Conservation (phyloP, 2,329 filamentous ascomycete species). For the Cordyceps fumosorosea region DNA sequence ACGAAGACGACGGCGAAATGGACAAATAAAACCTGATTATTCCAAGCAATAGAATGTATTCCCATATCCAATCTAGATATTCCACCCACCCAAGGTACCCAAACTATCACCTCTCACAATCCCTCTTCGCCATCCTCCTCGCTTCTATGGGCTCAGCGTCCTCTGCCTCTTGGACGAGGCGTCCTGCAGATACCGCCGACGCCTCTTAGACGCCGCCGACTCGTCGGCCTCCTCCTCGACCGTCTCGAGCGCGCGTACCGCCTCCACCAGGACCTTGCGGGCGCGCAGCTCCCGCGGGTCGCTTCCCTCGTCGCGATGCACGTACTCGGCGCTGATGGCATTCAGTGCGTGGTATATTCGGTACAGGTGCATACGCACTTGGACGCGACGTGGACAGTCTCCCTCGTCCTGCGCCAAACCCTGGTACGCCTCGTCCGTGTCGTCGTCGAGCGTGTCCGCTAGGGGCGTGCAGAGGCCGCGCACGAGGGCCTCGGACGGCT, state of each 20-base stretch:
- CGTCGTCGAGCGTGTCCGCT: slow-evolving; percentile 10
- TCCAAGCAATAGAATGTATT: not conserved
- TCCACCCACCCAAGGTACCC: not conserved
- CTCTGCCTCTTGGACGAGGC: slow-evolving; percentile 39
- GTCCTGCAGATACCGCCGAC: slow-evolving; percentile 33
- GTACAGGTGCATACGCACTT: slow-evolving; percentile 48
- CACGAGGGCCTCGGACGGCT: slow-evolving; percentile 38
- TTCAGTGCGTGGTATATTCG: slow-evolving; percentile 50
- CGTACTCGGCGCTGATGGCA: slow-evolving; percentile 48
- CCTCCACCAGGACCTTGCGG: slow-evolving; percentile 42
- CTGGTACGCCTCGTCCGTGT: slow-evolving; percentile 4
- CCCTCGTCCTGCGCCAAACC: slow-evolving; percentile 30
- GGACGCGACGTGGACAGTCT: slow-evolving; percentile 26
- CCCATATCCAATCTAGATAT: not conserved
- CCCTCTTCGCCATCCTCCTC: not conserved
- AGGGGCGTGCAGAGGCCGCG: slow-evolving; percentile 35
- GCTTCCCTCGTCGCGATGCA: slow-evolving; percentile 42
- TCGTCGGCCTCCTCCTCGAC: slow-evolving; percentile 29
- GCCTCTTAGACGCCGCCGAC: slow-evolving; percentile 19
- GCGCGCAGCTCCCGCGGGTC: slow-evolving; percentile 46
- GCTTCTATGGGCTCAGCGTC: not conserved
- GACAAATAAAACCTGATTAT: slow-evolving; percentile 9
- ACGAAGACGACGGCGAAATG: slow-evolving; percentile 55
- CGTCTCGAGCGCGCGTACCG: slow-evolving; percentile 39
- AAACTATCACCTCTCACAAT: not conserved